phyloP scores from a whole-genome alignment of 2,329 filamentous ascomycete genomes.

The Colletotrichum tamarilloi region DNA sequence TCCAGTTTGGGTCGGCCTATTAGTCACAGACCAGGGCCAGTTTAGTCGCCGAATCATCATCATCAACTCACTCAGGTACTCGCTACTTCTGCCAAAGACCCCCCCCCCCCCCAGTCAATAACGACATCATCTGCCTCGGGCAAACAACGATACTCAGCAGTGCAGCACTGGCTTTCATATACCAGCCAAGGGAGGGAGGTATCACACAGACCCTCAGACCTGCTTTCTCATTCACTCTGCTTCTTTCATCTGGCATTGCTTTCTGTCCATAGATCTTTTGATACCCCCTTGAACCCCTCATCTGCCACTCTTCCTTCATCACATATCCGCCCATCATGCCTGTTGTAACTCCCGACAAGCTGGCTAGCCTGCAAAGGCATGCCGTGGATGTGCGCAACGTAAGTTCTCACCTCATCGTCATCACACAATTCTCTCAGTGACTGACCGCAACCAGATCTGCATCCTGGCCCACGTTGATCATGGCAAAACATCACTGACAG shows the following conservation, averaged over 20 bases:
- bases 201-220: not conserved
- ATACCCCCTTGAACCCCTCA: constrained; percentile 29
- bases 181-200: not conserved
- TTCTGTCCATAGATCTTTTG: constrained; percentile 31
- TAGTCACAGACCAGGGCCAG: constrained; percentile 26
- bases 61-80: not conserved
- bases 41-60: constrained; percentile 21
- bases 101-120: not conserved
- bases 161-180: not conserved
- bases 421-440: constrained; percentile 35
- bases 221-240: not conserved
- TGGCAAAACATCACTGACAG: constrained; percentile 96
- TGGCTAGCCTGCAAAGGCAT: constrained; percentile 89
- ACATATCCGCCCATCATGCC: constrained; percentile 71
- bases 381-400: constrained; percentile 94
- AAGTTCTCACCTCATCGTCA: constrained; percentile 48
- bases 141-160: not conserved
- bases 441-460: constrained; percentile 74
- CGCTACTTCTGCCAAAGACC: not conserved
- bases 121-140: not conserved
- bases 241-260: constrained; percentile 9
- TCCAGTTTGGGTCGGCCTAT: constrained; percentile 7
- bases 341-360: constrained; percentile 88
- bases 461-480: constrained; percentile 98
- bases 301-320: not conserved